phyloP scores from a whole-genome alignment of 192 early-diverging fungal species.

The Kickxella alabastrina region DNA sequence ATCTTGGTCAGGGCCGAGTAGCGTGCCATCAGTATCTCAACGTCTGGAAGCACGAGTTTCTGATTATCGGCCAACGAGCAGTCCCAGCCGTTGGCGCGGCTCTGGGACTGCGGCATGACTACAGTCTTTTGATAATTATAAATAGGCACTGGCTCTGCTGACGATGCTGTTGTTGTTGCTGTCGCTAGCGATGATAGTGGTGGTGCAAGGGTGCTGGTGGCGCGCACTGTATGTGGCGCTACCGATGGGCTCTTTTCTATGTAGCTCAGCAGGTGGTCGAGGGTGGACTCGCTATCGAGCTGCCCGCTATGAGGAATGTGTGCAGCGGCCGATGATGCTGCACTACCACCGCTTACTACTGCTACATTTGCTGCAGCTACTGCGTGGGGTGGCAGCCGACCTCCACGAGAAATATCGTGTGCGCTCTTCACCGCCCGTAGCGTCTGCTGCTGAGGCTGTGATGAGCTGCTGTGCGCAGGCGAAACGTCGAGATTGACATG shows the following conservation, averaged over 20 bases:
- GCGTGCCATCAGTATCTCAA: constrained; percentile 11
- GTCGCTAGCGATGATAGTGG: too few species aligned
- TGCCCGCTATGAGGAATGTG: neutral
- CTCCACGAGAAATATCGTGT: too few species aligned
- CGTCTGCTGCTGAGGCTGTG: constrained; percentile 3
- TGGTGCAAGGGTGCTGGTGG: too few species aligned
- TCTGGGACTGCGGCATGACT: constrained; percentile 23
- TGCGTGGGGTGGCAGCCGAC: too few species aligned
- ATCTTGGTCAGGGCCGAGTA: constrained; percentile 5
- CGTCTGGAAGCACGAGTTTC: constrained; percentile 6
- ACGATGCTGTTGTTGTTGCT: constrained; percentile 4
- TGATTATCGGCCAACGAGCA: constrained; percentile 15
- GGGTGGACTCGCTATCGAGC: constrained; percentile 19
- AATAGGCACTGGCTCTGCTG: neutral
- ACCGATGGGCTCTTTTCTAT: constrained; percentile 27
- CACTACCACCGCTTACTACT: too few species aligned
- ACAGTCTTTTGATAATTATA: constrained; percentile 25
- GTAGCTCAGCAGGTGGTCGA: constrained; percentile 35
- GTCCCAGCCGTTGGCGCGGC: constrained; percentile 9
- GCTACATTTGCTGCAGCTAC: too few species aligned
- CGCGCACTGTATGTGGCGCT: constrained; percentile 4
- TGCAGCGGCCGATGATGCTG: too few species aligned
- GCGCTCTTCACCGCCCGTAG: too few species aligned
- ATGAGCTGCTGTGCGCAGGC: constrained; percentile 15
- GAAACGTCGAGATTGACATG: neutral